Percentiles rank a stretch among this genome's conserved stretches.
Conservation (phyloP, 768 basidiomycete species). For the Ramaria sp. region DNA sequence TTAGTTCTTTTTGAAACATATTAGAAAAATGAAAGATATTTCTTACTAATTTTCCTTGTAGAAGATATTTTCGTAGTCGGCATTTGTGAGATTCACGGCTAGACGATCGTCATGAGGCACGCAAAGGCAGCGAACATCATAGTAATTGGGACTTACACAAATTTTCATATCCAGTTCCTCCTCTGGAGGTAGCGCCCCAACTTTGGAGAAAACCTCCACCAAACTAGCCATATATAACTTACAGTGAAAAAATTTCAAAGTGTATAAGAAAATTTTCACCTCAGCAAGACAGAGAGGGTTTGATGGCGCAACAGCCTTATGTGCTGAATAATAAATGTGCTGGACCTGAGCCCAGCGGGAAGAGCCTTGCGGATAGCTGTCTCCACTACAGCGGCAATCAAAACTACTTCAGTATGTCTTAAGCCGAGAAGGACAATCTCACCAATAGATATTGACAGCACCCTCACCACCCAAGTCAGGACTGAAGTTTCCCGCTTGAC, state of each 20-base stretch:
- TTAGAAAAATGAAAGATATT: too few relatives aligned
- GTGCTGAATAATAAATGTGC: slow-evolving; percentile 34
- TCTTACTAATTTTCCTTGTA: slow-evolving; percentile 42
- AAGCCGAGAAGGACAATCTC: background rate
- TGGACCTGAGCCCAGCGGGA: slow-evolving; percentile 40
- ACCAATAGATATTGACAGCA: slow-evolving; percentile 41
- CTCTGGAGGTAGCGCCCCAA: slow-evolving; percentile 29
- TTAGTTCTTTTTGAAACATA: too few relatives aligned
- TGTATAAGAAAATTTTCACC: too few relatives aligned
- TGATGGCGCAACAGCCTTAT: slow-evolving; percentile 30
- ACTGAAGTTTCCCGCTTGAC: slow-evolving; percentile 37
- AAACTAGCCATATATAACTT: slow-evolving; percentile 28
- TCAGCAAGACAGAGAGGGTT: slow-evolving; percentile 43
- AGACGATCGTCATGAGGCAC: too few relatives aligned
- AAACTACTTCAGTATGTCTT: background rate
- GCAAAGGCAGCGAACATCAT: background rate
- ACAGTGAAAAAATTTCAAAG: too few relatives aligned
- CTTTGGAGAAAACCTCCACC: slow-evolving; percentile 37
- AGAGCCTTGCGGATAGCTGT: slow-evolving; percentile 40
- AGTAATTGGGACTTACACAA: too few relatives aligned
- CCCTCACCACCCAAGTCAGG: slow-evolving; percentile 33
- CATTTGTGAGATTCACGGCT: slow-evolving; percentile 32
- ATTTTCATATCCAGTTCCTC: slow-evolving; percentile 42
- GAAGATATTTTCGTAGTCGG: slow-evolving; percentile 36
- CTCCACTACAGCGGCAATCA: slow-evolving; percentile 29